phyloP scores from a whole-genome alignment of 2,329 filamentous ascomycete genomes.

The Pseudocercospora cruenta region DNA sequence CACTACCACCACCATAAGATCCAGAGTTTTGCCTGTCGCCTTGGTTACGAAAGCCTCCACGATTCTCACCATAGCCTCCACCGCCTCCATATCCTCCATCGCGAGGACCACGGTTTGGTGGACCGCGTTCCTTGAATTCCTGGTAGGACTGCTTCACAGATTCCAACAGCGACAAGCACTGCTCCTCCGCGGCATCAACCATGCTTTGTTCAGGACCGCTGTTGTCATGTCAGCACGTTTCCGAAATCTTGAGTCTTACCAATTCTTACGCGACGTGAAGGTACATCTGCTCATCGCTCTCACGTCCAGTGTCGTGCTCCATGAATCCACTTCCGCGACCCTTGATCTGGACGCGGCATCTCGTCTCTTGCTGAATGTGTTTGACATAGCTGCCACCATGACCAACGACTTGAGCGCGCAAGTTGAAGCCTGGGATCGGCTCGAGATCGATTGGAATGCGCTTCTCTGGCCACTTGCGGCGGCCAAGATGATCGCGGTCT shows the following conservation, averaged over 20 bases:
- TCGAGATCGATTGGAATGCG: slow-evolving; percentile 90
- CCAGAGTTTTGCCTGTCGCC: slow-evolving; percentile 42
- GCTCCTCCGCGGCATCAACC: slow-evolving; percentile 82
- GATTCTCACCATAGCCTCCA: slow-evolving; percentile 41
- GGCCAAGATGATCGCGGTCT: slow-evolving; percentile 87
- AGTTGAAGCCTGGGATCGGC: slow-evolving; percentile 89
- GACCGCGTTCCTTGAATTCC: slow-evolving; percentile 74
- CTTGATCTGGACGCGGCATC: slow-evolving; percentile 97
- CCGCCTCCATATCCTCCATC: slow-evolving; percentile 48
- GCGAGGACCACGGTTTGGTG: slow-evolving; percentile 45
- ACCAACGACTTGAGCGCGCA: slow-evolving; percentile 93
- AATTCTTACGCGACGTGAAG: slow-evolving; percentile 83
- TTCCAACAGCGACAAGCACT: slow-evolving; percentile 83
- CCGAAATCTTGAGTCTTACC: neutral
- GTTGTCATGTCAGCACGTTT: slow-evolving; percentile 17
- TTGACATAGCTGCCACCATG: slow-evolving; percentile 95
- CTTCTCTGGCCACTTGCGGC: slow-evolving; percentile 98
- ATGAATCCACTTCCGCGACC: slow-evolving; percentile 93
- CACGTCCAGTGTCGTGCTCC: slow-evolving; percentile 81
- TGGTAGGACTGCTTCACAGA: slow-evolving; percentile 92
- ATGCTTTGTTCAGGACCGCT: slow-evolving; percentile 86
- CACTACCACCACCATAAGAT: slow-evolving; percentile 40
- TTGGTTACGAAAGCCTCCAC: slow-evolving; percentile 46
- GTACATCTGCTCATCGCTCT: slow-evolving; percentile 96
- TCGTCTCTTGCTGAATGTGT: slow-evolving; percentile 93